Evolutionary conservation across 225 moss, liverwort and hornwort genomes (phyloP).

Genomic region (Bryum argenteum): DNA sequence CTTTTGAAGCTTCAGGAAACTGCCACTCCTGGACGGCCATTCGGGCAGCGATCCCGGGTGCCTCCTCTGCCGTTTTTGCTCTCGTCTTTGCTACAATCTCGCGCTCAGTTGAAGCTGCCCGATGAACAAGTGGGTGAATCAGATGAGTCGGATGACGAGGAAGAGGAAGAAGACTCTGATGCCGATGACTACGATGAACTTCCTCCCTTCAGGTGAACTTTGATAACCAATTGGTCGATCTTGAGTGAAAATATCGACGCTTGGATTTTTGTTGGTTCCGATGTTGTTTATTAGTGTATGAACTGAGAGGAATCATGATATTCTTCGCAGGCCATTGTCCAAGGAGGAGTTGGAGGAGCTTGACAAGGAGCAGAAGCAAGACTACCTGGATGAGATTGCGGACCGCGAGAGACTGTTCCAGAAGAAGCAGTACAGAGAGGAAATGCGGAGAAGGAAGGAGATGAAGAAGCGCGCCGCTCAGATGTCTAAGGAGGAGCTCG

Average conservation of each 20-base stretch:
- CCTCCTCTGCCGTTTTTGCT: constrained; percentile 59
- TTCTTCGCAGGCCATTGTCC: constrained; percentile 44
- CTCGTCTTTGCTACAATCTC: constrained; percentile 58
- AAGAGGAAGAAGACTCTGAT: constrained; percentile 29
- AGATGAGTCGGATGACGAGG: constrained; percentile 52
- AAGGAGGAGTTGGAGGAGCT: constrained; percentile 61
- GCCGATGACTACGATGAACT: constrained; percentile 52
- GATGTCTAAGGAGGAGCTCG: constrained; percentile 44
- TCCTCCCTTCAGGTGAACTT: constrained; percentile 47
- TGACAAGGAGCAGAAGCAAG: constrained; percentile 45
- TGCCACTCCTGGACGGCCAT: constrained; percentile 47
- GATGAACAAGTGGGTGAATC: constrained; percentile 45
- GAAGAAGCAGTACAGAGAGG: constrained; percentile 58
- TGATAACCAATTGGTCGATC: neutral
- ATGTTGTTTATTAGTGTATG: constrained; percentile 9
- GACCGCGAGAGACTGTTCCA: constrained; percentile 61
- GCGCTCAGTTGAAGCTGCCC: constrained; percentile 52
- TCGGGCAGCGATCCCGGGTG: constrained; percentile 54
- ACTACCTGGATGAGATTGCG: constrained; percentile 51
- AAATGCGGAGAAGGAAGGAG: constrained; percentile 49
- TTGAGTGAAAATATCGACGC: neutral
- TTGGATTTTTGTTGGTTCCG: neutral
- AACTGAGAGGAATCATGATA: neutral
- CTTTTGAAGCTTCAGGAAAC: constrained; percentile 57
- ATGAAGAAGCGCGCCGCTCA: constrained; percentile 45